A percentile compares a stretch with the other conserved stretches of the same genome.
These are phyloP conservation scores for Phoma herbarum DNA, from an alignment of 2,329 filamentous ascomycete genomes.

Conservation along the genomic window DNA sequence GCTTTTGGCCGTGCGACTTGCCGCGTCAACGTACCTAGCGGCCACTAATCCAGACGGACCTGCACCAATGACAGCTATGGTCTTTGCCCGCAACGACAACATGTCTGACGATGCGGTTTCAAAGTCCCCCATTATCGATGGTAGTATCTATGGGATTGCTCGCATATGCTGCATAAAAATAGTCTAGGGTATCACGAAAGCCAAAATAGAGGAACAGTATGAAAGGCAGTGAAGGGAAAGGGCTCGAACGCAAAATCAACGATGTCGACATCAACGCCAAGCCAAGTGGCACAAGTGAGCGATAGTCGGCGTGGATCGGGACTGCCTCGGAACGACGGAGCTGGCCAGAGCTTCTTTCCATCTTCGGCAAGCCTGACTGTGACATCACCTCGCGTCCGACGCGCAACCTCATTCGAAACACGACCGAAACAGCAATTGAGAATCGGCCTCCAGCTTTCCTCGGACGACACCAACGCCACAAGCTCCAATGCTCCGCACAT, in stretches of 20 bases:
- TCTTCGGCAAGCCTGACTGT: slow-evolving; percentile 1
- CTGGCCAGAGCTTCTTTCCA: slow-evolving; percentile 8
- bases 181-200: slow-evolving; percentile 8
- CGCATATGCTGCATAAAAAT: neutral
- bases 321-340: slow-evolving; percentile 23
- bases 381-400: slow-evolving; percentile 21
- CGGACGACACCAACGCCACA: neutral
- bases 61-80: slow-evolving; percentile 81
- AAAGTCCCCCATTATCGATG: slow-evolving; percentile 4
- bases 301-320: slow-evolving; percentile 24
- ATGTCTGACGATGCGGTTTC: slow-evolving; percentile 21
- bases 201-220: neutral
- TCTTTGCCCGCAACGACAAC: slow-evolving; percentile 57
- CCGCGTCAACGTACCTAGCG: slow-evolving; percentile 64
- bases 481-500: slow-evolving; percentile 30
- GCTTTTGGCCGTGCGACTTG: neutral
- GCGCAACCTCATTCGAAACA: slow-evolving; percentile 11
- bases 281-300: slow-evolving; percentile 15
- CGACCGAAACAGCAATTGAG: slow-evolving; percentile 3
- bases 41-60: slow-evolving; percentile 81
- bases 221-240: neutral
- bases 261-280: slow-evolving; percentile 9
- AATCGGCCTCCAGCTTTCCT: neutral
- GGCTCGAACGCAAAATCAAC: neutral
- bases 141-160: neutral